phyloP scores from a whole-genome alignment of 2,329 filamentous ascomycete species.

The Drechslerella coelobrocha region DNA sequence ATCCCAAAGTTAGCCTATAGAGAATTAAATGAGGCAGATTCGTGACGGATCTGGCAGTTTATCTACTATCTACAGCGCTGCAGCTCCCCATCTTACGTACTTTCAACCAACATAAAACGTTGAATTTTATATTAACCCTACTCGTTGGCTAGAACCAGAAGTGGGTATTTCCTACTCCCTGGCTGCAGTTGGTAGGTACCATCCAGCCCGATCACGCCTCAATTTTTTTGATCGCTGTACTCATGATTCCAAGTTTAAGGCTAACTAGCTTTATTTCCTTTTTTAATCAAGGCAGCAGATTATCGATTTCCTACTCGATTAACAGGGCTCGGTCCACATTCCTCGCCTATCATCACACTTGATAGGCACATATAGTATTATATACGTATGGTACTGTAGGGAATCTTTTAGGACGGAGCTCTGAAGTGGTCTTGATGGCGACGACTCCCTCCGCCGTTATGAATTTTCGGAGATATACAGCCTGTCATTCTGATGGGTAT shows the following conservation, averaged over 20 bases:
- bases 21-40: neutral
- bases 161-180: neutral
- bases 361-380: conserved; percentile 14
- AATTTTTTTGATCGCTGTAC: neutral
- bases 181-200: neutral
- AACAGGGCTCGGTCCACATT: conserved; percentile 36
- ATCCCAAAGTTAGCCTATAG: neutral
- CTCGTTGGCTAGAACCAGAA: neutral
- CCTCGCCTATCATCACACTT: conserved; percentile 26
- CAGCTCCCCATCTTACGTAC: neutral
- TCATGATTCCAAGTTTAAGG: neutral
- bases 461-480: conserved; percentile 24
- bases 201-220: neutral
- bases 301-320: conserved; percentile 7
- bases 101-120: conserved; percentile 1
- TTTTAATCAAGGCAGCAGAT: conserved; percentile 1
- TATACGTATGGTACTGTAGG: conserved; percentile 4
- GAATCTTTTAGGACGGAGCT: neutral
- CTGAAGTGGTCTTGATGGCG: neutral
- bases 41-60: neutral
- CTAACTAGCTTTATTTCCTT: conserved; percentile 2
- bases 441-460: conserved; percentile 5
- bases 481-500: conserved; percentile 5
- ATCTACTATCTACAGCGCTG: neutral
- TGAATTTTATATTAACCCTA: neutral